Evolutionary conservation across 257 asterid genomes (phyloP), one percentile per base, ranked within the genome.

Genomic region (Solanum sparsipilum): DNA sequence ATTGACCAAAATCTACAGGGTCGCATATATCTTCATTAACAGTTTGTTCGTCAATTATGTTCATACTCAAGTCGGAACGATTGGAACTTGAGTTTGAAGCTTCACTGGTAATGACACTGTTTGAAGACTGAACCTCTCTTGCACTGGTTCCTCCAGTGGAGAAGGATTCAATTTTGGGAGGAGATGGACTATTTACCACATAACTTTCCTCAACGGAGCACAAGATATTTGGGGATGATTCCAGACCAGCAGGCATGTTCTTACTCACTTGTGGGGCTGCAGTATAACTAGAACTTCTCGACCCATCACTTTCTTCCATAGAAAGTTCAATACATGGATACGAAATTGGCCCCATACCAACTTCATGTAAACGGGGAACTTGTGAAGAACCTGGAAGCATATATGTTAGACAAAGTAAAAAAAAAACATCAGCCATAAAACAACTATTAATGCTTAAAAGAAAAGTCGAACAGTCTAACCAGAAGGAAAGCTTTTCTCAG

Each of bases 1-100:
- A 92, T 41, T 35, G 92, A 86, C 84, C 94, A 88, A 87, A 91
- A 88, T 89, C 91, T 88, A 88, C 81, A 38, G 94, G 84, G 78
- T 91, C 89, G 38, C 86, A 88, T 88, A 92, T 92, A 87, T 89
- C 92, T 87, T 91, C 92, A 88, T 89, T 90, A 90, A 84, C 86
- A 31, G 88, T 86, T 63, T 92, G 91, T 18, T 90, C 90, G 13
- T 86, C 83, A 67, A 88, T 78, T 36, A 88, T 85, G 87, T 91
- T 91, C 91, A 88, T 89, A 56, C 92, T 89, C 86, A 73, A 36
- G 73, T 90, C 92, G 18, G 92, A 91, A 60, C 82, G 91, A 84
- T 83, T 90, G 56, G 92, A 88, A 81, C 91, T 92, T 32, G 90
- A 86, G 87, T 90, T 91, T 86, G 92, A 92, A 86, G 70, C 88